Conservation (phyloP, 2,329 filamentous ascomycete species). For the Cladorrhinum sp. region DNA sequence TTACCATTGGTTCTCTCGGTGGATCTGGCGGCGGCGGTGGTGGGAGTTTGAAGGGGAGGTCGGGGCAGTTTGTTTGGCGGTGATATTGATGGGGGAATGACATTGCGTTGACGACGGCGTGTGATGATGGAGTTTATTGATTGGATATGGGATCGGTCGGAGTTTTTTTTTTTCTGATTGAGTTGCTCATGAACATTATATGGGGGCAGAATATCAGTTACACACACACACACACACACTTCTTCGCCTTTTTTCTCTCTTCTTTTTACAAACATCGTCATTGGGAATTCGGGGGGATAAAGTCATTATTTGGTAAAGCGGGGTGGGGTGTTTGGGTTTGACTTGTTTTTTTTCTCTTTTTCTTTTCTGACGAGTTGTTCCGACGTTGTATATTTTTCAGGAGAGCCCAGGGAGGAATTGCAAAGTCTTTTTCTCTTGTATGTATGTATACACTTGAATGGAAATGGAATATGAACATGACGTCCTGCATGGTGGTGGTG, state of each 20-base stretch:
- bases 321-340: neutral
- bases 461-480: neutral
- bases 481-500: neutral
- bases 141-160: neutral
- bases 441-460: neutral
- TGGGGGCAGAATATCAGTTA: neutral
- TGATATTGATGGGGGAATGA: constrained; percentile 1
- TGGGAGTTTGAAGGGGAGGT: constrained; percentile 2
- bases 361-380: no score
- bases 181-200: neutral
- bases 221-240: neutral
- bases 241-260: no score
- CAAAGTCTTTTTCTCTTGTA: neutral
- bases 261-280: neutral
- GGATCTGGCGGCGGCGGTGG: constrained; percentile 18
- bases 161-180: neutral
- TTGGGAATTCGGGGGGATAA: neutral
- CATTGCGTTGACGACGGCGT: no score
- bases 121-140: neutral
- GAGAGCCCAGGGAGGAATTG: no score
- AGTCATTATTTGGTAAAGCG: neutral
- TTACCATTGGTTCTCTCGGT: constrained; percentile 42
- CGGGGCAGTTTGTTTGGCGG: constrained; percentile 20
- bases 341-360: neutral
- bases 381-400: neutral